Evolutionary conservation across 352 stramenopile species (phyloP), one percentile per base, ranked within the genome.

Genomic region (Globisporangium polare): DNA sequence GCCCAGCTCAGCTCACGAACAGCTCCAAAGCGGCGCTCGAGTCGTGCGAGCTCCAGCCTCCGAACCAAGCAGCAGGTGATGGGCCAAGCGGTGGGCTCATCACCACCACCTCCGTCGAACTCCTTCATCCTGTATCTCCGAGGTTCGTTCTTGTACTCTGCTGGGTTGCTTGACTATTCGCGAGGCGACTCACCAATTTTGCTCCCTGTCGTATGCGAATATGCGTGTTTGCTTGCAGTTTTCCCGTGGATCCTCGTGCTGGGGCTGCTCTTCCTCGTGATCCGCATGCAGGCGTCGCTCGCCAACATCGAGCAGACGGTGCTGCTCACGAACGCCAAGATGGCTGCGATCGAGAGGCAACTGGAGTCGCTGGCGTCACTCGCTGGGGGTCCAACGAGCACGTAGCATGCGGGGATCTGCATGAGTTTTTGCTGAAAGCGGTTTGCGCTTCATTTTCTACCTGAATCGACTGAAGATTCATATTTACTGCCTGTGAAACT

Each of bases 161-260:
- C 10, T 52, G 8, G 20, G 17, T 1, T 56, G 9, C 37, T 22
- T 57, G 31, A n/a, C 50, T 33, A 1, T 43, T 33, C 51, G 20
- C 29, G 26, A 3, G 18, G n/a, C 18, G 10, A 26, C 35, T 33
- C 24, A 49, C 57, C 22, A n/a, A 51, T 37, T 33, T 8, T 50
- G n/a, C 13, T 10, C 47, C 31, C 53, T 35, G n/a, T 27, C 24
- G 18, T 61, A 13, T 61, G 52, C 1, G 53, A 42, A 17, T 55
- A 22, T 2, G 42, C 1, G 18, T 10, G 17, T 35, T 50, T 24
- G 13, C 24, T 54, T 17, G 46, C 59, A 68, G 67, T 86, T n/a
- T 83, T 92, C 43, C 79, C 81, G 49, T 92, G 78, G 79, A 55
- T 92, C 33, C 45, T 92, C 37, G 72, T 91, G 29, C 60, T 91